Evolutionary conservation across 768 basidiomycete species (phyloP).

Genomic region (Xerocomellus amylosporus): DNA sequence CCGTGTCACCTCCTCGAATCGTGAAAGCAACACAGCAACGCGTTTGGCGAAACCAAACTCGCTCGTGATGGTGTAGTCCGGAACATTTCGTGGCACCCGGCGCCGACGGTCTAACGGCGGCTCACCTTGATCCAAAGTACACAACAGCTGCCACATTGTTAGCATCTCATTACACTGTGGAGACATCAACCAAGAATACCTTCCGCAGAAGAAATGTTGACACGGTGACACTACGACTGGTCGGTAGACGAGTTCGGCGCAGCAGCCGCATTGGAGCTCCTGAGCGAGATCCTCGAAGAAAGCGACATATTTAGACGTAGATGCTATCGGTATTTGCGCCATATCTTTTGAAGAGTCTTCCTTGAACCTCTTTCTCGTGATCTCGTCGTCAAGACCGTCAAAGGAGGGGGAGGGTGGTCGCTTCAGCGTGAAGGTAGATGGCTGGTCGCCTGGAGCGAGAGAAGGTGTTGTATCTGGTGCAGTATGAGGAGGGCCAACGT

Average conservation of each 20-base stretch:
- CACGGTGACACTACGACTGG: conserved; percentile 83
- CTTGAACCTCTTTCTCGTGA: conserved; percentile 60
- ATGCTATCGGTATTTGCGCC: conserved; percentile 11
- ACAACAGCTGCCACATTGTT: conserved; percentile 59
- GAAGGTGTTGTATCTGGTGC: conserved; percentile 1
- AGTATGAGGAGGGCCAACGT: background rate
- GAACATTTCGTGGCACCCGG: conserved; percentile 4
- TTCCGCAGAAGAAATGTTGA: conserved; percentile 90
- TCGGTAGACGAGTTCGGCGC: conserved; percentile 75
- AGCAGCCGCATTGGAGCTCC: conserved; percentile 85
- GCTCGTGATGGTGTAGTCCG: background rate
- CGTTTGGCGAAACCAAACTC: background rate
- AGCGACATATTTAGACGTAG: conserved; percentile 20
- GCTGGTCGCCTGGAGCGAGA: conserved; percentile 11
- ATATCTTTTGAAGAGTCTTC: conserved; percentile 36
- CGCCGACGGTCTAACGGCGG: conserved; percentile 14
- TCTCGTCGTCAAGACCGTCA: conserved; percentile 45
- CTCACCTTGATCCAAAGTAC: conserved; percentile 82
- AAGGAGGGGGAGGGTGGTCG: conserved; percentile 62
- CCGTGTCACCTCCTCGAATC: background rate
- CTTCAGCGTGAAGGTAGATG: conserved; percentile 41
- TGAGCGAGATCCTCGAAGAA: conserved; percentile 64
- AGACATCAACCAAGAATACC: conserved; percentile 42
- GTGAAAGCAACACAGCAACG: background rate
- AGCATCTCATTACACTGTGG: conserved; percentile 38